Conservation (phyloP, 371 early-diverging fungal genomes). For the Parasitella parasitica region DNA sequence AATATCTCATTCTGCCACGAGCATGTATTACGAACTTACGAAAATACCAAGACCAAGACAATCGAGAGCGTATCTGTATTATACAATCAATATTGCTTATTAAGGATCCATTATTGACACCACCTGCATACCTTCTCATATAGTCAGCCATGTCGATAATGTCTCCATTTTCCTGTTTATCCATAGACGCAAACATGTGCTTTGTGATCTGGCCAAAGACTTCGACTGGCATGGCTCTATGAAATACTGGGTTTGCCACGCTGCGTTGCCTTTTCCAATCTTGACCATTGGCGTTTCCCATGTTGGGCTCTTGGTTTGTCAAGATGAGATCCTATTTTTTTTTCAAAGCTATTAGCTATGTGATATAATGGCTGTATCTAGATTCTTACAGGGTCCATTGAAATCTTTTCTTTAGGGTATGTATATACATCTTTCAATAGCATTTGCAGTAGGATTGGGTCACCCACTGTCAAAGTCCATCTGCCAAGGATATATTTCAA, state of each 20-base stretch:
- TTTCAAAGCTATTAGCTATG: too few species aligned
- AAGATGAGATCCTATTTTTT: conserved; percentile 10
- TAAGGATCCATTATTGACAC: neutral
- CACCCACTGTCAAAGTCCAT: conserved; percentile 29
- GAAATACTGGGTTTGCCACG: conserved; percentile 40
- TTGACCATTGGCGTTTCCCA: conserved; percentile 6
- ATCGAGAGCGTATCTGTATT: conserved; percentile 19
- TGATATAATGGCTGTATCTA: too few species aligned
- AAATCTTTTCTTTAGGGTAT: conserved; percentile 21
- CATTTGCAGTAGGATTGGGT: conserved; percentile 22
- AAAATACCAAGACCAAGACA: conserved; percentile 14
- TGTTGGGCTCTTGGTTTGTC: conserved; percentile 12
- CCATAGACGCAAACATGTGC: conserved; percentile 21
- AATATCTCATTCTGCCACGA: neutral
- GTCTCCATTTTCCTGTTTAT: neutral
- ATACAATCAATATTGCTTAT: neutral
- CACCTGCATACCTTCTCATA: conserved; percentile 5
- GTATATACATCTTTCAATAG: conserved; percentile 20
- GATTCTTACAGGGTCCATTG: conserved; percentile 26
- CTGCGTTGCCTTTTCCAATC: conserved; percentile 12
- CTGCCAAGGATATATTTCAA: conserved; percentile 25
- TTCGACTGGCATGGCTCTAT: conserved; percentile 28
- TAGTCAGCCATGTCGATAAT: conserved; percentile 10
- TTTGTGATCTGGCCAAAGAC: conserved; percentile 23
- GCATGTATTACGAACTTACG: neutral